Evolutionary conservation across 208 protist species (phyloP).

Genomic region (Acanthamoeba lugdunensis): DNA sequence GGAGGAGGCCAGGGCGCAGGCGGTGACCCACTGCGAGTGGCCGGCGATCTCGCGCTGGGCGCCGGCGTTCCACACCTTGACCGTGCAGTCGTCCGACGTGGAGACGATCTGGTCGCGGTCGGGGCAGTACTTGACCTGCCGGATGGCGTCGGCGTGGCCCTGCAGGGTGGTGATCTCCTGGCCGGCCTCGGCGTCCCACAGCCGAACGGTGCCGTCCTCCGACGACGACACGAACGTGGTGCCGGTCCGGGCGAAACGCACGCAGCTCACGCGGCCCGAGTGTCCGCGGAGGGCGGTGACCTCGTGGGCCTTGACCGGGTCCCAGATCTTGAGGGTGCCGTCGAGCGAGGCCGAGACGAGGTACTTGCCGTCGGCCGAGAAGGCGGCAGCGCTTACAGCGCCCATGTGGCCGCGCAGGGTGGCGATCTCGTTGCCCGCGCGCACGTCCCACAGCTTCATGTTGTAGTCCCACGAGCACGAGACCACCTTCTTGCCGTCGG

Average conservation of each 20-base stretch:
- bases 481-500: conserved; percentile 48
- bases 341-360: conserved; percentile 79
- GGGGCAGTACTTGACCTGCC: conserved; percentile 58
- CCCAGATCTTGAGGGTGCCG: conserved; percentile 82
- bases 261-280: conserved; percentile 75
- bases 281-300: conserved; percentile 77
- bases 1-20: background rate
- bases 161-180: conserved; percentile 71
- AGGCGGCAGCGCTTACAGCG: conserved; percentile 73
- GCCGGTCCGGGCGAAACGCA: conserved; percentile 5
- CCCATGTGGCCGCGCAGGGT: conserved; percentile 73
- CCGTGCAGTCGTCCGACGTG: conserved; percentile 66
- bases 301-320: conserved; percentile 61
- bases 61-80: conserved; percentile 70
- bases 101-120: conserved; percentile 67
- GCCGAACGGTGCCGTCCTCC: conserved; percentile 73
- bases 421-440: conserved; percentile 30
- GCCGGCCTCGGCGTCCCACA: conserved; percentile 76
- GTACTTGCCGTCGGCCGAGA: conserved; percentile 76
- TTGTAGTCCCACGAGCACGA: conserved; percentile 77
- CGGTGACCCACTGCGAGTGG: conserved; percentile 66
- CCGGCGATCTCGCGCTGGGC: conserved; percentile 64
- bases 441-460: conserved; percentile 75
- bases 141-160: conserved; percentile 79
- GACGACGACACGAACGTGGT: conserved; percentile 64